These are phyloP conservation scores for Mycena floridula DNA, from an alignment of 768 basidiomycete genomes.

Conservation along the genomic window DNA sequence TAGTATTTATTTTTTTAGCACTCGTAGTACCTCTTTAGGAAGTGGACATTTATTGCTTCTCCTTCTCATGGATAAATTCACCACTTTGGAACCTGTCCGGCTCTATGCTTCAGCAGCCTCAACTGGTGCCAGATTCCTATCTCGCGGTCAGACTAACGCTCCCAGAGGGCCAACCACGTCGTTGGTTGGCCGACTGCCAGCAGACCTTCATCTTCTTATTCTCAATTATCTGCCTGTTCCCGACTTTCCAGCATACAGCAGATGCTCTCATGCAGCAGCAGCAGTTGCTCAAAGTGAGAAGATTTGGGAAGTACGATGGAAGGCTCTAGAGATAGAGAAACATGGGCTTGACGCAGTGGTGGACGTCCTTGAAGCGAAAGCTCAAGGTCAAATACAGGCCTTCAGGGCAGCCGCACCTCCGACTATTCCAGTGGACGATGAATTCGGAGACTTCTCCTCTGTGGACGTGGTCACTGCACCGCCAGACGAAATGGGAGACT, in stretches of 20 bases:
- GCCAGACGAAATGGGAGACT: conserved; percentile 42
- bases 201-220: conserved; percentile 69
- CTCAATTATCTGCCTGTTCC: conserved; percentile 71
- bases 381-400: conserved; percentile 29
- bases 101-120: conserved; percentile 35
- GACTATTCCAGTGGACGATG: conserved; percentile 67
- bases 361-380: conserved; percentile 51
- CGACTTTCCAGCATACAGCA: conserved; percentile 73
- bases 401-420: conserved; percentile 47
- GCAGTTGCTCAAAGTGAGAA: conserved; percentile 62
- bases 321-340: conserved; percentile 45
- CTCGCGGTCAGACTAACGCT: conserved; percentile 9
- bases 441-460: conserved; percentile 82
- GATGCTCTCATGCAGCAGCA: conserved; percentile 57
- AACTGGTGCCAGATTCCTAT: conserved; percentile 23
- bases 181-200: conserved; percentile 74
- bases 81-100: conserved; percentile 72
- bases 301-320: conserved; percentile 76
- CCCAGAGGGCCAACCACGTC: conserved; percentile 18
- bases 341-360: conserved; percentile 41
- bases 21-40: no score
- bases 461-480: conserved; percentile 28
- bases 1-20: no score
- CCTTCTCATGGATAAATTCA: conserved; percentile 89
- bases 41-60: no score